Evolutionary conservation across 495 filamentous ascomycete genomes (phyloP), one percentile per base, ranked within the genome.

Genomic region (Aspergillus panamensis): DNA sequence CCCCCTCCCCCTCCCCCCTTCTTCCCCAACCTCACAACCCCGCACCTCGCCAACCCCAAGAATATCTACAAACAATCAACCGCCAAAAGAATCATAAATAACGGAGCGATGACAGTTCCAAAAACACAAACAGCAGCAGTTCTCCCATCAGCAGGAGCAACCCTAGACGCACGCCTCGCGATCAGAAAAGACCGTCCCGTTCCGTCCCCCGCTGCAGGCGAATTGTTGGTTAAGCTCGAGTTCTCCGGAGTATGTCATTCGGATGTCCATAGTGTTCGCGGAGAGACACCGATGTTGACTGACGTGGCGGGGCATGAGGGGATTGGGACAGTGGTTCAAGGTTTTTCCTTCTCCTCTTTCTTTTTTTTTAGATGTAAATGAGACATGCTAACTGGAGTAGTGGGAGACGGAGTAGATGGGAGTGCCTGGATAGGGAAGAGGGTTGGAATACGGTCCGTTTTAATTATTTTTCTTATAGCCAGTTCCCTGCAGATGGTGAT

Each of bases 261-360:
- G 13, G 75, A 76, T 62, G 58, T 77, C 21, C 75, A 77, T 53
- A 76, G 73, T 52, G 70, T 78, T 16, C 69, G 70, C 5, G 73
- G 76, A 2, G 71, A 78, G 31, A 78, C 75, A 17, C 76, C 73
- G 7, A 78, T 78, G 76, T 65, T 67, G 61, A 76, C 76, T 3
- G 69, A 77, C 59, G 71, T 77, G 31, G 74, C 74, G 29, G 73
- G 74, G 31, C 76, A 78, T 64, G 74, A 78, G 50, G 74, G 76
- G 8, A 65, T 77, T 42, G 74, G 74, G 29, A 72, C 53, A 32
- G 73, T 77, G 8, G 66, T 77, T 19, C 25, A 54, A 64, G 74
- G 71, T 74, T 53, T 47, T 31, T 20, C 32, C 3, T 50, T 7
- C 19, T 33, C 16, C 19, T 25, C 51, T 45, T 42, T 0, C 42